Conservation (phyloP, 2,329 filamentous ascomycete genomes). For the Microthyrium microscopicum region DNA sequence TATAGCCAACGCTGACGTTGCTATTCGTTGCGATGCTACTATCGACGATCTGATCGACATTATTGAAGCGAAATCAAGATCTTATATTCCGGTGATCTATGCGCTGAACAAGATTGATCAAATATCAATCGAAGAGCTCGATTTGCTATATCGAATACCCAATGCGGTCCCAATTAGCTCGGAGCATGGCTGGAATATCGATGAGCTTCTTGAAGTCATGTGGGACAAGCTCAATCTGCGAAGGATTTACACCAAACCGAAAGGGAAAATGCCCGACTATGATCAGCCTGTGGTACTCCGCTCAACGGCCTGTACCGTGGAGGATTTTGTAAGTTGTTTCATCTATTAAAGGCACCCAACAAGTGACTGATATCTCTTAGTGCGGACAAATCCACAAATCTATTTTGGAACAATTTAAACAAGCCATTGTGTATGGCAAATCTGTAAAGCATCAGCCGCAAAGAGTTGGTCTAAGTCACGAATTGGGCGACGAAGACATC, state of each 20-base stretch:
- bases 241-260: slow-evolving; percentile 94
- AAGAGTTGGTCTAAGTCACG: slow-evolving; percentile 76
- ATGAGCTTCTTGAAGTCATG: slow-evolving; percentile 94
- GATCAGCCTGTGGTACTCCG: slow-evolving; percentile 77
- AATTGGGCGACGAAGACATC: slow-evolving; percentile 93
- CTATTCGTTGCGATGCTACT: slow-evolving; percentile 93
- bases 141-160: slow-evolving; percentile 88
- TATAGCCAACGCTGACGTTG: slow-evolving; percentile 91
- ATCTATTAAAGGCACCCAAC: slow-evolving; percentile 2
- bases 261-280: slow-evolving; percentile 89
- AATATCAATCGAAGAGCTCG: slow-evolving; percentile 93
- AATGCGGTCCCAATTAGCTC: slow-evolving; percentile 95
- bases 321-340: slow-evolving; percentile 71
- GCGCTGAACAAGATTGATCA: slow-evolving; percentile 98
- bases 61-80: slow-evolving; percentile 81
- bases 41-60: slow-evolving; percentile 95
- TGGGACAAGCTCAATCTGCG: slow-evolving; percentile 91
- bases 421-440: slow-evolving; percentile 89
- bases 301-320: slow-evolving; percentile 67
- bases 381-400: slow-evolving; percentile 95
- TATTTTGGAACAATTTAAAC: slow-evolving; percentile 90
- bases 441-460: slow-evolving; percentile 98
- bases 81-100: slow-evolving; percentile 98
- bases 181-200: slow-evolving; percentile 89
- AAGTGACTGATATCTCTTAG: slow-evolving; percentile 33